These are phyloP conservation scores for Ambrosiella beaveri DNA, from an alignment of 2,329 filamentous ascomycete species.

Conservation along the genomic window DNA sequence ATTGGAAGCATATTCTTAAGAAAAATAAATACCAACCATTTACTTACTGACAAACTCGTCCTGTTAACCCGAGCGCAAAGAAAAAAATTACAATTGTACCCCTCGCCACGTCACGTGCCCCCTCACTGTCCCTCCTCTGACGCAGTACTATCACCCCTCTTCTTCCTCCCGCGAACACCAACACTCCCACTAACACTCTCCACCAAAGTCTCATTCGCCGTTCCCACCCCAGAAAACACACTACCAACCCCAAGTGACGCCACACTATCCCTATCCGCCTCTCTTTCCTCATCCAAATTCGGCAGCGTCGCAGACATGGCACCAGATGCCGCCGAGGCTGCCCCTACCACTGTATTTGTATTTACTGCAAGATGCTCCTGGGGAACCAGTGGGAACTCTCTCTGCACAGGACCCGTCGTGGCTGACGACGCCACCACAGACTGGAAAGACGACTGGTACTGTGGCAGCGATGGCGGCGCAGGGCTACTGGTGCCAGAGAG, in stretches of 20 bases:
- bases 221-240: background rate
- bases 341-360: background rate
- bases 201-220: background rate
- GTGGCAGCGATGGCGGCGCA: background rate
- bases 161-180: background rate
- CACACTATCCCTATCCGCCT: background rate
- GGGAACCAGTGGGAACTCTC: constrained; percentile 6
- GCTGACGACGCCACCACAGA: background rate
- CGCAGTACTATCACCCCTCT: background rate
- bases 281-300: constrained; percentile 2
- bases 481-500: background rate
- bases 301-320: constrained; percentile 7
- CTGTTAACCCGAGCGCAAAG: no score
- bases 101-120: background rate
- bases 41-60: no score
- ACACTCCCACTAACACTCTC: background rate
- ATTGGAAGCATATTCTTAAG: no score
- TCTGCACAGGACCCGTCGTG: background rate
- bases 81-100: no score
- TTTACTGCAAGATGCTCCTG: background rate
- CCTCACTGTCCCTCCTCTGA: background rate
- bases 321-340: no score
- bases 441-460: background rate
- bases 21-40: no score
- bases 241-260: background rate